Evolutionary conservation across 805 yeast species (phyloP).

Genomic region (Sugiyamaella valdiviana): DNA sequence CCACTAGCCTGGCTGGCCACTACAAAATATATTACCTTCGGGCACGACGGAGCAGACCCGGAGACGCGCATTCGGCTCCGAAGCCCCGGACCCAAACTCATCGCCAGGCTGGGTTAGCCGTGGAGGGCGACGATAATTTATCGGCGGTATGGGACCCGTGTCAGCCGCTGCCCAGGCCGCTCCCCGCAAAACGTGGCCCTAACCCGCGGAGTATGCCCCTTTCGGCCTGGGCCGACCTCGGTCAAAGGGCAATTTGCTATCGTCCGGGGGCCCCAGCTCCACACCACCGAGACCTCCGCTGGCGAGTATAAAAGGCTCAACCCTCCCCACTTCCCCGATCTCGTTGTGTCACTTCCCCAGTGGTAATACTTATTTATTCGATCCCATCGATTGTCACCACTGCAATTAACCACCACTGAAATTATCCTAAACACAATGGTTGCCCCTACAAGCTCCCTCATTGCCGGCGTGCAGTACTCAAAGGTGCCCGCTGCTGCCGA

Average conservation of each 20-base stretch:
- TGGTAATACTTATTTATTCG: not conserved
- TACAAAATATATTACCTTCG: too few relatives aligned
- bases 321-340: not conserved
- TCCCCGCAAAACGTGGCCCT: not conserved
- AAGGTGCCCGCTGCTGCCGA: slow-evolving; percentile 43
- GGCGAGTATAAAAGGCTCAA: not conserved
- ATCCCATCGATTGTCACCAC: not conserved
- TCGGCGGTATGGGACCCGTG: slow-evolving; percentile 1
- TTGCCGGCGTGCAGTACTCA: slow-evolving; percentile 51
- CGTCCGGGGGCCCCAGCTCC: not conserved
- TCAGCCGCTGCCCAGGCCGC: not conserved
- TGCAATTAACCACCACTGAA: too few relatives aligned
- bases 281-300: not conserved
- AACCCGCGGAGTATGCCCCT: not conserved
- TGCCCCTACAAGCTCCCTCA: slow-evolving; percentile 14
- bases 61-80: too few relatives aligned
- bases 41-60: too few relatives aligned
- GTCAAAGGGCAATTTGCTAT: not conserved
- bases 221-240: not conserved
- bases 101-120: not conserved
- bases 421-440: slow-evolving; percentile 19
- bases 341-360: not conserved
- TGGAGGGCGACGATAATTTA: not conserved
- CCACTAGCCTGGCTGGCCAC: too few relatives aligned
- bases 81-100: not conserved